Evolutionary conservation across 2,329 filamentous ascomycete genomes (phyloP).

Genomic region (Aspergillus sp.): DNA sequence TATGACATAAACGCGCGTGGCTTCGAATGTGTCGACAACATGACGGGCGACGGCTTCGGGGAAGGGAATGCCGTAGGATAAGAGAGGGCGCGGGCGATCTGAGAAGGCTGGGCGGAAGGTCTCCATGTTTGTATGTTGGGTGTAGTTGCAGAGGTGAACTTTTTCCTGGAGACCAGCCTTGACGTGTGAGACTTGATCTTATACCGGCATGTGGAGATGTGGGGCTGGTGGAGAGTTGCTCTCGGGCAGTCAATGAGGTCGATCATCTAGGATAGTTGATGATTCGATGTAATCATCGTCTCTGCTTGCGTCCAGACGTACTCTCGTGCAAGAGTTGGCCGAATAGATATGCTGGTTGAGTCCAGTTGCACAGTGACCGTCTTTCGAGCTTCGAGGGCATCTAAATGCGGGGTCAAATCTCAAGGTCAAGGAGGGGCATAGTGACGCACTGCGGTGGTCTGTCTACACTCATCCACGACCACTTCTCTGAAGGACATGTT

Average conservation of each 20-base stretch:
- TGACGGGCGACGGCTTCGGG: conserved; percentile 52
- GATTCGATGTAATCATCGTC: neutral
- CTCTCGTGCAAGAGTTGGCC: neutral
- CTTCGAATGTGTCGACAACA: conserved; percentile 49
- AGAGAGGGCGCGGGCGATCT: conserved; percentile 42
- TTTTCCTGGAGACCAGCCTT: neutral
- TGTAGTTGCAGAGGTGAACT: neutral
- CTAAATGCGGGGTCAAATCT: neutral
- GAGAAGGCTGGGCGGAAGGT: conserved; percentile 44
- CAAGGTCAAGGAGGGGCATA: neutral
- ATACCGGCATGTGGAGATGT: conserved; percentile 13
- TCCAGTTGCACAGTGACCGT: no score
- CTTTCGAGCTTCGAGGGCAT: no score
- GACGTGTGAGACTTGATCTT: conserved; percentile 1
- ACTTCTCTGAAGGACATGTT: neutral
- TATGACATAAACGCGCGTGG: conserved; percentile 56
- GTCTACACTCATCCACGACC: neutral
- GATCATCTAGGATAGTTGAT: neutral
- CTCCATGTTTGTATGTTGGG: conserved; percentile 29
- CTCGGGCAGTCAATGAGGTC: neutral
- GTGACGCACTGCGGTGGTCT: neutral
- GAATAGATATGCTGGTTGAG: neutral
- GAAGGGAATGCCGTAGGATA: conserved; percentile 56
- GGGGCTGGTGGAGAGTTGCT: conserved; percentile 15
- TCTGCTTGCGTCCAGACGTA: neutral